Evolutionary conservation across 2,329 filamentous ascomycete genomes (phyloP).

Genomic region (Paramyrothecium roridum): DNA sequence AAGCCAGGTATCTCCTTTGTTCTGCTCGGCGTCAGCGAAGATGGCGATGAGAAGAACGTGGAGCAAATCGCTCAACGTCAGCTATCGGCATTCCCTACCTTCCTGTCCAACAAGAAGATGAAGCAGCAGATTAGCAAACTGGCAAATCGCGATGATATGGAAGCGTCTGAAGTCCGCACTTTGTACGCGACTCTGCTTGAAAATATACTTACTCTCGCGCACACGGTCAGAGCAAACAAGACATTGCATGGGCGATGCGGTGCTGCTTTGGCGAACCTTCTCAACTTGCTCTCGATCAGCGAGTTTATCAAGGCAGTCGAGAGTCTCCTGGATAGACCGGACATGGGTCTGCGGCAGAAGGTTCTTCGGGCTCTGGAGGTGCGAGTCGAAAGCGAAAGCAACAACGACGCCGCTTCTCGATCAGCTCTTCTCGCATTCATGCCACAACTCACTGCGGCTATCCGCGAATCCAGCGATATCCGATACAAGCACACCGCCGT

Average conservation of each 20-base stretch:
- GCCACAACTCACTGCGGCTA: conserved; percentile 72
- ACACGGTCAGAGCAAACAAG: conserved; percentile 57
- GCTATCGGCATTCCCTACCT: conserved; percentile 53
- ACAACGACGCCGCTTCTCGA: conserved; percentile 65
- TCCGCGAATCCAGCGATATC: conserved; percentile 69
- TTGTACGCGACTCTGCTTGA: conserved; percentile 69
- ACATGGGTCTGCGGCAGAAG: conserved; percentile 73
- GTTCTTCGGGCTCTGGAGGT: conserved; percentile 77
- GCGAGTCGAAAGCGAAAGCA: conserved; percentile 71
- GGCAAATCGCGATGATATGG: conserved; percentile 62
- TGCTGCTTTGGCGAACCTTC: conserved; percentile 72
- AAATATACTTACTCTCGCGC: conserved; percentile 62
- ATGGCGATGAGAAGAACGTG: conserved; percentile 43
- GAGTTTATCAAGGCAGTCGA: conserved; percentile 91
- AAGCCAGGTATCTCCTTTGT: conserved; percentile 71
- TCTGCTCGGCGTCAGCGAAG: conserved; percentile 60
- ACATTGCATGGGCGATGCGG: conserved; percentile 57
- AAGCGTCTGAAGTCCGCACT: conserved; percentile 62
- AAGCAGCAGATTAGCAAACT: conserved; percentile 53
- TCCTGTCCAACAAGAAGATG: conserved; percentile 57
- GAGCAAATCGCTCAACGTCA: conserved; percentile 51
- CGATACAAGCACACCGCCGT: conserved; percentile 82
- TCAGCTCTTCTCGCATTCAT: conserved; percentile 74
- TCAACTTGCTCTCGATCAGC: conserved; percentile 79
- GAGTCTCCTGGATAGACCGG: conserved; percentile 71